Conservation (phyloP, 257 asterid genomes). For the Asclepias syriaca region DNA sequence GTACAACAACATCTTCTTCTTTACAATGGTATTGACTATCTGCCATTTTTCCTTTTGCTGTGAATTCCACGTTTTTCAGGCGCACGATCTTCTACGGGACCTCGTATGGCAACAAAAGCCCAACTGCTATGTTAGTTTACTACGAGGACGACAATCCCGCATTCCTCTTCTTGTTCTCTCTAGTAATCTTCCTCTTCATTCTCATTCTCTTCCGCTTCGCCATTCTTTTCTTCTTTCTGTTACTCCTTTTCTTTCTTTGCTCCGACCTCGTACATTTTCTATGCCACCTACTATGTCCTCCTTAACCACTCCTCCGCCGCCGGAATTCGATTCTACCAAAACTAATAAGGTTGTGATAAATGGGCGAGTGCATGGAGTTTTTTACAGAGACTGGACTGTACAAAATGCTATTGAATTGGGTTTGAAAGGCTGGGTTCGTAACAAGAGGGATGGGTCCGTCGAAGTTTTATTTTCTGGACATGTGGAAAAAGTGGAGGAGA, state of each 20-base stretch:
- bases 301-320: conserved; percentile 5
- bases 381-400: conserved; percentile 79
- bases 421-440: conserved; percentile 91
- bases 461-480: conserved; percentile 81
- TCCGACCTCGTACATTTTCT: conserved; percentile 25
- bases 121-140: background rate
- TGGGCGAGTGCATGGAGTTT: conserved; percentile 92
- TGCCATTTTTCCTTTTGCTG: background rate
- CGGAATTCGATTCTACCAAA: conserved; percentile 23
- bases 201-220: conserved; percentile 26
- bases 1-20: background rate
- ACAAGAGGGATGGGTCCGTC: conserved; percentile 79
- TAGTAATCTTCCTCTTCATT: conserved; percentile 12
- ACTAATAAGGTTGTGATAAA: conserved; percentile 66
- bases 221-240: conserved; percentile 25
- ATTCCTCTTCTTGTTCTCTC: conserved; percentile 18
- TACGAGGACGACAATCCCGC: conserved; percentile 9
- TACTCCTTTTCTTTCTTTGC: conserved; percentile 26
- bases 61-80: conserved; percentile 11
- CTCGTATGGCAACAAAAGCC: conserved; percentile 5
- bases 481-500: conserved; percentile 68
- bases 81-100: conserved; percentile 3
- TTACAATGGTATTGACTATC: background rate
- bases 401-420: conserved; percentile 74
- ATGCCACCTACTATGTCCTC: conserved; percentile 27